These are phyloP conservation scores for Fusarium torreyae DNA, from an alignment of 2,329 filamentous ascomycete species.

Conservation along the genomic window DNA sequence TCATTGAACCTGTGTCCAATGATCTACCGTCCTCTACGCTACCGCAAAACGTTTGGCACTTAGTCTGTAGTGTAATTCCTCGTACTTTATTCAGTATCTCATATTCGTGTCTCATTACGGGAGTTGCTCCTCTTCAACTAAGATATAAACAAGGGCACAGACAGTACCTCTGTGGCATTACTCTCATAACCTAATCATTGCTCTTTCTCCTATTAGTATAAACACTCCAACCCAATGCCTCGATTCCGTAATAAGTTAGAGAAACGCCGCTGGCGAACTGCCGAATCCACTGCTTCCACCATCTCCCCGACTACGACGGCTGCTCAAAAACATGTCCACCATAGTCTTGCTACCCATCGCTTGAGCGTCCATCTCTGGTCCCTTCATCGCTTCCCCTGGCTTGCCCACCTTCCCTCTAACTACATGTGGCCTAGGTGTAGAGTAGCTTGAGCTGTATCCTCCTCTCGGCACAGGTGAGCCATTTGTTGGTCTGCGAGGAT, in stretches of 20 bases:
- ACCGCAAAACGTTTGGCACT: too few species aligned
- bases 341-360: conserved; percentile 64
- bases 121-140: conserved; percentile 4
- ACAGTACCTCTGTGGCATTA: neutral
- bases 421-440: conserved; percentile 9
- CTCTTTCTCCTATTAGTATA: neutral
- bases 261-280: conserved; percentile 52
- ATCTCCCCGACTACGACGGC: conserved; percentile 60
- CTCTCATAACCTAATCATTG: conserved; percentile 1
- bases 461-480: conserved; percentile 21
- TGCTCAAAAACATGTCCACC: conserved; percentile 69
- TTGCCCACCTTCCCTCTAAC: conserved; percentile 31
- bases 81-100: neutral
- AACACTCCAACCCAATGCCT: neutral
- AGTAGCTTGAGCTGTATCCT: conserved; percentile 13
- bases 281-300: conserved; percentile 52
- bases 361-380: conserved; percentile 52
- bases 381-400: neutral
- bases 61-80: too few species aligned
- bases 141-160: conserved; percentile 27
- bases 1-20: too few species aligned
- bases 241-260: conserved; percentile 42
- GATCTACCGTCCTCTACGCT: too few species aligned
- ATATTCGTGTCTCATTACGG: neutral
- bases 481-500: conserved; percentile 23